phyloP scores from a whole-genome alignment of 1,284 basidiomycete genomes.

The Quambalaria eucalypti region DNA sequence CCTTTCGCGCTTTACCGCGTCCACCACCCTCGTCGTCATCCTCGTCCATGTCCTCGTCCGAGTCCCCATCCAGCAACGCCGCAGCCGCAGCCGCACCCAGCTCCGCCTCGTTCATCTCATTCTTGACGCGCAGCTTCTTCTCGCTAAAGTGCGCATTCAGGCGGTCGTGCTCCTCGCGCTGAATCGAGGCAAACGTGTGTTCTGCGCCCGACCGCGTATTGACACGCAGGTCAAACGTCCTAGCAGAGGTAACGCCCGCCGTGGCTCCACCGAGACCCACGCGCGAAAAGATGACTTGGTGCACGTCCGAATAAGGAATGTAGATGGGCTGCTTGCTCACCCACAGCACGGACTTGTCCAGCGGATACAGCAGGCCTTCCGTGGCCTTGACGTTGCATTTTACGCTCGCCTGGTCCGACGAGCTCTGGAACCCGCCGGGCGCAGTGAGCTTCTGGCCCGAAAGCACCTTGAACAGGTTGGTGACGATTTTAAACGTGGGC shows the following conservation, averaged over 20 bases:
- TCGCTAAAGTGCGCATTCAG: slow-evolving; percentile 76
- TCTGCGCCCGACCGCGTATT: slow-evolving; percentile 66
- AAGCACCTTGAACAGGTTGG: slow-evolving; percentile 82
- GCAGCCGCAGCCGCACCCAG: slow-evolving; percentile 55
- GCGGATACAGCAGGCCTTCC: slow-evolving; percentile 92
- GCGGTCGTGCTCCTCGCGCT: slow-evolving; percentile 86
- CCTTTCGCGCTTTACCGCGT: slow-evolving; percentile 50
- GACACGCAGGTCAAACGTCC: slow-evolving; percentile 90
- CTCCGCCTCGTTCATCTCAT: slow-evolving; percentile 65
- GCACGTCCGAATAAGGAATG: slow-evolving; percentile 81
- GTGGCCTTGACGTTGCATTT: slow-evolving; percentile 97
- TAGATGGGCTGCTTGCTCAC: slow-evolving; percentile 92
- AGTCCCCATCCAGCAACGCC: slow-evolving; percentile 51
- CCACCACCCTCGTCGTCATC: slow-evolving; percentile 56
- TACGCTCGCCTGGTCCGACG: slow-evolving; percentile 55
- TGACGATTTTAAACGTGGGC: slow-evolving; percentile 90
- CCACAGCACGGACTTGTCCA: slow-evolving; percentile 96
- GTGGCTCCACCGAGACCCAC: slow-evolving; percentile 64
- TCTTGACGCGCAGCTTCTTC: slow-evolving; percentile 89
- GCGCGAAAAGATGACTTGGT: slow-evolving; percentile 82
- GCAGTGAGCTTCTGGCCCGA: slow-evolving; percentile 82
- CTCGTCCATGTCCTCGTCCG: slow-evolving; percentile 54
- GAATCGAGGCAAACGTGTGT: slow-evolving; percentile 71
- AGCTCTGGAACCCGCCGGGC: slow-evolving; percentile 47
- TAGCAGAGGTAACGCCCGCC: slow-evolving; percentile 61